Evolutionary conservation across 108 stramenopile genomes (phyloP), one percentile per base, ranked within the genome.

Genomic region (Conticribra guillardii): DNA sequence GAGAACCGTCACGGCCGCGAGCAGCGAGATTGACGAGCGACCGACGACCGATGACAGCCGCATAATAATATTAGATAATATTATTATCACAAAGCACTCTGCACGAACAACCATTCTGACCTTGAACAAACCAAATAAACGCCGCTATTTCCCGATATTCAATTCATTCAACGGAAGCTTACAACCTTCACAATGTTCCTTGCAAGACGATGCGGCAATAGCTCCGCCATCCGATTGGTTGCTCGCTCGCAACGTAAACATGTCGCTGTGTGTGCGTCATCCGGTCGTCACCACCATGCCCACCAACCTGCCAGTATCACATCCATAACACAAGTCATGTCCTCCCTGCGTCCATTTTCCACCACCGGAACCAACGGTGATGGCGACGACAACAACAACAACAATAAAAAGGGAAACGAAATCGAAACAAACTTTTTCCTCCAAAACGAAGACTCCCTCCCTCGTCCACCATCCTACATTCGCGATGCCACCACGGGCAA

Each of bases 401-500:
- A 37, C 2, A n/a, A n/a, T n/a, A n/a, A n/a, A n/a, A n/a, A n/a
- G n/a, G n/a, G n/a, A n/a, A 1, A 59, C 34, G 18, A 47, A 33
- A 48, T 47, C 9, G 68, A 69, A 31, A 28, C 29, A 5, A 37
- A 71, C 60, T 75, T 67, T 51, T 75, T 75, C 44, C 66, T 60
- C 0, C 53, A 52, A 15, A 23, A 54, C 52, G 64, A 74, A 28
- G 74, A 67, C 30, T 50, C 51, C 22, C 53, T 60, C 30, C 65
- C 69, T 16, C 28, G 69, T 27, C 93, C 93, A 14, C 90, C 93
- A 1, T 78, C 77, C 26, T 89, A 88, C 60, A 74, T 88, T 17
- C 87, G 93, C 4, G 93, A 94, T 73, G 56, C 85, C 8, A 71
- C 81, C 32, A 91, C 93, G 11, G 93, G 93, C 23, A 87, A 88